Evolutionary conservation across 345 rosid species (phyloP), one percentile per base, ranked within the genome.

Genomic region (Aquilaria malaccensis): DNA sequence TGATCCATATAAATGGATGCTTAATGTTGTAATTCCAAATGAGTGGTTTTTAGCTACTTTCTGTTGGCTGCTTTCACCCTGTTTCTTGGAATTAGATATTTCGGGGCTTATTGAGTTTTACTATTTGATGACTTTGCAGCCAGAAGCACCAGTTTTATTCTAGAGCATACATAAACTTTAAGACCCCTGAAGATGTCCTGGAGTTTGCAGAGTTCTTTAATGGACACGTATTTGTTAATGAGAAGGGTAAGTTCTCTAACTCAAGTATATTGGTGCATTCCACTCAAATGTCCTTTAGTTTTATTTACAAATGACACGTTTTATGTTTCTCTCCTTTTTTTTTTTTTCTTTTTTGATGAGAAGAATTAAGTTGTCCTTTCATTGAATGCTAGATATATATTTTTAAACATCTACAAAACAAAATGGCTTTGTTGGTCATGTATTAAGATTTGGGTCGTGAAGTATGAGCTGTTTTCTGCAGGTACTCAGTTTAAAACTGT

Each of bases 191-290:
- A 54, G 88, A 87, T 58, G 87, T 87, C 52, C 33, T 83, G 51
- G 85, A 83, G 72, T 87, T 87, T 76, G 95, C 87, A 0, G 95
- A 81, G 72, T 78, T 83, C 72, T 85, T 85, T 70, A 79, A 81
- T 31, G 88, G 91, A 9, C 95, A 87, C 56, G 69, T 85, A 43
- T 87, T 87, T 73, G 88, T 87, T 50, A 85, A 83, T 50, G 91
- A 87, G 83, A 87, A 85, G 68, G 95, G 95, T 87, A 82, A 71
- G 67, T 33, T 48, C 55, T 62, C 58, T 50, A 55, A 61, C 43
- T 63, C 29, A 30, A 9, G 31, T 33, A 52, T 33, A 14, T 22
- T 62, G n/a, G 37, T 61, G n/a, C 31, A 49, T 13, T 12, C 2
- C 33, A 30, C 45, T 14, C 11, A 48, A 7, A 13, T 43, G 5